Percentiles rank a stretch among this genome's conserved stretches.
phyloP scores from a whole-genome alignment of 2,329 filamentous ascomycete species.

The Alternaria sp. region DNA sequence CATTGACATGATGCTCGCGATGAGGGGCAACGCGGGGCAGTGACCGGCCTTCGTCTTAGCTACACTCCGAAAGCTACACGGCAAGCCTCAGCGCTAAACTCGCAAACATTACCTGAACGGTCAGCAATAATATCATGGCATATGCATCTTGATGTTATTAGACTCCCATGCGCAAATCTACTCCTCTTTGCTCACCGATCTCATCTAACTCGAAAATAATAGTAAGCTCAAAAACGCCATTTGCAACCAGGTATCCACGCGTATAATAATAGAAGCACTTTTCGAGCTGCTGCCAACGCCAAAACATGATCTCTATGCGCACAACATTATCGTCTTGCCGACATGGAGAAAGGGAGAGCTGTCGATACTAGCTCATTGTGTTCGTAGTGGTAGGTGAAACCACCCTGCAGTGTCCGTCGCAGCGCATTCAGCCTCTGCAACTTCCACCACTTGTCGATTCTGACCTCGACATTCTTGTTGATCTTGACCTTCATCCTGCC shows the following conservation, averaged over 20 bases:
- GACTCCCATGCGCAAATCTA: background rate
- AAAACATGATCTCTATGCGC: background rate
- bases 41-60: background rate
- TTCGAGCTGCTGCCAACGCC: background rate
- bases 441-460: conserved; percentile 78
- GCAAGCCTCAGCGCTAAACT: background rate
- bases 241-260: conserved; percentile 10
- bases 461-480: conserved; percentile 64
- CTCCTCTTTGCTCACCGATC: background rate
- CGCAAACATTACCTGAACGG: background rate
- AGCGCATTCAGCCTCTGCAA: conserved; percentile 67
- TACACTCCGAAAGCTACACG: background rate
- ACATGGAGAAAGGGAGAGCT: conserved; percentile 41
- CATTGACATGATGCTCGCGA: conserved; percentile 9
- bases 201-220: background rate
- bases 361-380: conserved; percentile 46
- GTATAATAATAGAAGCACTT: background rate
- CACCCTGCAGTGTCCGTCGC: conserved; percentile 62
- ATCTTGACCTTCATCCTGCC: conserved; percentile 67
- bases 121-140: background rate
- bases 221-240: conserved; percentile 6
- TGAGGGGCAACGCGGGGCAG: conserved; percentile 42
- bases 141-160: background rate
- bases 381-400: conserved; percentile 46
- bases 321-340: conserved; percentile 17